phyloP scores from a whole-genome alignment of 2,329 filamentous ascomycete genomes.

The Aspergillus chevalieri region DNA sequence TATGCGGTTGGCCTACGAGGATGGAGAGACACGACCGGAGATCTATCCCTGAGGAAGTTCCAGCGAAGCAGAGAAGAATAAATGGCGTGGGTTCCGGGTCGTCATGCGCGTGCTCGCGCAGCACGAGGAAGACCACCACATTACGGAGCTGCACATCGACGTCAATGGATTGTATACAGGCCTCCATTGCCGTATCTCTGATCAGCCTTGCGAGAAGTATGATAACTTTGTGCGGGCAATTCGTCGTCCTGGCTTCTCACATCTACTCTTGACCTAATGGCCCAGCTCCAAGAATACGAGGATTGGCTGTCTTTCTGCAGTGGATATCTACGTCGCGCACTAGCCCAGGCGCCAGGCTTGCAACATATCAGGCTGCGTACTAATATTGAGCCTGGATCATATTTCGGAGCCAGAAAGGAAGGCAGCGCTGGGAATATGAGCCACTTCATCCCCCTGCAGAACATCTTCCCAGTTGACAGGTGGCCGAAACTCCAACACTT shows the following conservation, averaged over 20 bases:
- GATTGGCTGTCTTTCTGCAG: no score
- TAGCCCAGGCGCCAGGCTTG: no score
- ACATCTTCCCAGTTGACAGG: slow-evolving; percentile 24
- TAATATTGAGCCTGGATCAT: not conserved
- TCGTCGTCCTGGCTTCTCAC: no score
- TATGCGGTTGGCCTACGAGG: slow-evolving; percentile 25
- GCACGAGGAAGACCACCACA: slow-evolving; percentile 9
- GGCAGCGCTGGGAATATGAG: not conserved
- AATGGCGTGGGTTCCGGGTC: slow-evolving; percentile 29
- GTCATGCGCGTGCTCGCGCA: slow-evolving; percentile 20
- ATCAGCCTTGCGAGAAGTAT: slow-evolving; percentile 19
- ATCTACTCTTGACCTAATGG: no score
- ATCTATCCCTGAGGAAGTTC: not conserved
- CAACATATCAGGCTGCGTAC: not conserved
- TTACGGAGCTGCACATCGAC: slow-evolving; percentile 35
- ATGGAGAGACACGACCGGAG: not conserved
- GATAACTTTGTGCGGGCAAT: no score
- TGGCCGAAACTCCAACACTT: slow-evolving; percentile 28
- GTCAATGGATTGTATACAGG: slow-evolving; percentile 23
- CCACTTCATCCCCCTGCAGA: slow-evolving; percentile 10
- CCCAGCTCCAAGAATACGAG: no score
- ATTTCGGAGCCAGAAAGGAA: not conserved
- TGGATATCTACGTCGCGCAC: no score
- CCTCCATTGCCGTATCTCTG: slow-evolving; percentile 28
- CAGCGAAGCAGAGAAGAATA: slow-evolving; percentile 9